Evolutionary conservation across 768 basidiomycete species (phyloP).

Genomic region (Termitomyces heimii): DNA sequence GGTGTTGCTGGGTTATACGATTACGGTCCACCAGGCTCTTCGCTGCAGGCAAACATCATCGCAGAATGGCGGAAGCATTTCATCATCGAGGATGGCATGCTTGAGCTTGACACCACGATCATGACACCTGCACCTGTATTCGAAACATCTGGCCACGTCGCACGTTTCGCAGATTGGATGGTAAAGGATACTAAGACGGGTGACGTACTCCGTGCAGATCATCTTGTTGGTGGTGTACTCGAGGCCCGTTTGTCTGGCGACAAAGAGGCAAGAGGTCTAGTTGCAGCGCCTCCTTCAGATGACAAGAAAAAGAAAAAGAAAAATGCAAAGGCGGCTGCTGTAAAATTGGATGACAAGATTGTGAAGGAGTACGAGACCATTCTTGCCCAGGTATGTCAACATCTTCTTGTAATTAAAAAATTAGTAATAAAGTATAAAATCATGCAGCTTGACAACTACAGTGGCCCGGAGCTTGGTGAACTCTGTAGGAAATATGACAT

Average conservation of each 20-base stretch:
- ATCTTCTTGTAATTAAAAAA: not conserved
- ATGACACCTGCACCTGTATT: slow-evolving; percentile 95
- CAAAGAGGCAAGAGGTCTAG: slow-evolving; percentile 78
- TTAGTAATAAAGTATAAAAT: not conserved
- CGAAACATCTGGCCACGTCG: slow-evolving; percentile 96
- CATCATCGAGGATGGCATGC: slow-evolving; percentile 97
- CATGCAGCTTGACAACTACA: slow-evolving; percentile 87
- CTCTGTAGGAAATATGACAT: slow-evolving; percentile 78
- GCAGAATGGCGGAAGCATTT: slow-evolving; percentile 97
- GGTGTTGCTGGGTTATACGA: slow-evolving; percentile 98
- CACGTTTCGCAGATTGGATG: slow-evolving; percentile 99
- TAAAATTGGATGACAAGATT: slow-evolving; percentile 67
- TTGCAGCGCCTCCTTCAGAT: slow-evolving; percentile 51
- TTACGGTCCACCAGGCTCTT: slow-evolving; percentile 94
- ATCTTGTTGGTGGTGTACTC: slow-evolving; percentile 89
- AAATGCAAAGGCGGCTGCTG: slow-evolving; percentile 57
- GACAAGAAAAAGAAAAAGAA: slow-evolving; percentile 80
- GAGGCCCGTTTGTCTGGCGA: slow-evolving; percentile 88
- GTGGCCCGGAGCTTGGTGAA: slow-evolving; percentile 83
- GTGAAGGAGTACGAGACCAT: slow-evolving; percentile 75
- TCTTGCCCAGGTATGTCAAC: slow-evolving; percentile 74
- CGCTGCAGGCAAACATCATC: slow-evolving; percentile 95
- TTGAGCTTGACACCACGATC: slow-evolving; percentile 96
- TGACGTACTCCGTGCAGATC: slow-evolving; percentile 94
- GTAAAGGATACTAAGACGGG: slow-evolving; percentile 94